Evolutionary conservation across 2,329 filamentous ascomycete genomes (phyloP).

Genomic region (Thielaviopsis populi): DNA sequence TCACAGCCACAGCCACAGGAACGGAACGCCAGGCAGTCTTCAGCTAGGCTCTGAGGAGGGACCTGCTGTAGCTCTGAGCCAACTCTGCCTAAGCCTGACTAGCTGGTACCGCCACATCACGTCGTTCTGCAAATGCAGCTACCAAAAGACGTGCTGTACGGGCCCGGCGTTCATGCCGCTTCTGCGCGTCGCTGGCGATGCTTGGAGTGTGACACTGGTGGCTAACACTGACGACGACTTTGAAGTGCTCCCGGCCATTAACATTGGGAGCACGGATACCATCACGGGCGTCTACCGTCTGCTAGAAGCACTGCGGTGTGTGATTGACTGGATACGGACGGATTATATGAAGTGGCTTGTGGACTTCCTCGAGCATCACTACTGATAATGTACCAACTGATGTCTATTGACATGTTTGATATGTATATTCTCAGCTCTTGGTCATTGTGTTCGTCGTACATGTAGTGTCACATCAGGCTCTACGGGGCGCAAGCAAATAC

Average conservation of each 20-base stretch:
- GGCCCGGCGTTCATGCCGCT: constrained; percentile 15
- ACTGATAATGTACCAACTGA: neutral
- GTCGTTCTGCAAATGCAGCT: constrained; percentile 13
- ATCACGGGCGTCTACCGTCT: constrained; percentile 14
- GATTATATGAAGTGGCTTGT: constrained; percentile 14
- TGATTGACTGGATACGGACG: constrained; percentile 10
- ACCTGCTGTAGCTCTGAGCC: constrained; percentile 1
- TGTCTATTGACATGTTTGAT: neutral
- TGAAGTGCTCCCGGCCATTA: constrained; percentile 13
- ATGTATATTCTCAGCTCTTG: no score
- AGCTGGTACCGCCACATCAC: constrained; percentile 10
- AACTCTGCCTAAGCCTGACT: constrained; percentile 6
- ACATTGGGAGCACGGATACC: constrained; percentile 14
- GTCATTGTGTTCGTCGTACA: no score
- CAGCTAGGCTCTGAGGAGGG: neutral
- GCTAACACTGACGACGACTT: constrained; percentile 13
- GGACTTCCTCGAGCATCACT: constrained; percentile 13
- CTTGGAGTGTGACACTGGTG: constrained; percentile 14
- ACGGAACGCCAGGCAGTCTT: neutral
- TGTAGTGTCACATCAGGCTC: no score
- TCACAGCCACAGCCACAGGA: constrained; percentile 2
- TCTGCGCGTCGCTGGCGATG: constrained; percentile 9
- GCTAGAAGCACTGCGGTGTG: constrained; percentile 7
- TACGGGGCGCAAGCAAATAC: no score
- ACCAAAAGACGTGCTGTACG: constrained; percentile 5